These are phyloP conservation scores for Salinomyces thailandicus DNA, from an alignment of 2,329 filamentous ascomycete species.

Conservation along the genomic window DNA sequence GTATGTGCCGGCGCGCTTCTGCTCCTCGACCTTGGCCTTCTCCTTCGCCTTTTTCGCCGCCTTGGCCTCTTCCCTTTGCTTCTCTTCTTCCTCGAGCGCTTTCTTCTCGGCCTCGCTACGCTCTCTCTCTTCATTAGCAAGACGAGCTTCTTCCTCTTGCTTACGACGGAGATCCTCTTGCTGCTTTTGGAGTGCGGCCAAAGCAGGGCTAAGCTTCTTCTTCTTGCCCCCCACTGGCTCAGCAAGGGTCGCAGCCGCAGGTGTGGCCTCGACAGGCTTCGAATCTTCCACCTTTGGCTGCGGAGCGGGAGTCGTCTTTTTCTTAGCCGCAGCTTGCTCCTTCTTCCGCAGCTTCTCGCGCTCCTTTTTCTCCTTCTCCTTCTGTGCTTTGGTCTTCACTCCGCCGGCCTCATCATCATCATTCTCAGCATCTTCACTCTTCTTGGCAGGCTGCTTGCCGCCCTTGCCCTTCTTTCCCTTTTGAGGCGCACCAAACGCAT, in stretches of 20 bases:
- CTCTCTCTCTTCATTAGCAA: slow-evolving; percentile 53
- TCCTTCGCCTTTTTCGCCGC: slow-evolving; percentile 75
- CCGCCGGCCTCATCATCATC: slow-evolving; percentile 50
- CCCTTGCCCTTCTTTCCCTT: slow-evolving; percentile 58
- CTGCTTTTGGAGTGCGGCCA: slow-evolving; percentile 67
- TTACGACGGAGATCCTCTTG: slow-evolving; percentile 62
- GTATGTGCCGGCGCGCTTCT: slow-evolving; percentile 81
- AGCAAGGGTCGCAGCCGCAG: slow-evolving; percentile 37
- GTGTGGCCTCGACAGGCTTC: slow-evolving; percentile 39
- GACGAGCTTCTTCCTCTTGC: slow-evolving; percentile 53
- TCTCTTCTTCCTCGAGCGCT: slow-evolving; percentile 59
- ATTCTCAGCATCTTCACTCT: slow-evolving; percentile 42
- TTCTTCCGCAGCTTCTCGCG: slow-evolving; percentile 97
- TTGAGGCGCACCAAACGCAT: slow-evolving; percentile 68
- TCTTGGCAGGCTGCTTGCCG: slow-evolving; percentile 39
- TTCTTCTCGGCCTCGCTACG: slow-evolving; percentile 53
- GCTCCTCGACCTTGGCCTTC: slow-evolving; percentile 74
- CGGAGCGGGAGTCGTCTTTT: slow-evolving; percentile 50
- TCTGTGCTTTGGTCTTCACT: slow-evolving; percentile 93
- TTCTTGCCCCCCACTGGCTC: slow-evolving; percentile 54
- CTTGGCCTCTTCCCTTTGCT: slow-evolving; percentile 61
- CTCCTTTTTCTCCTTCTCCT: slow-evolving; percentile 97
- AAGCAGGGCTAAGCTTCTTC: slow-evolving; percentile 75
- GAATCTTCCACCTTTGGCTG: slow-evolving; percentile 19
- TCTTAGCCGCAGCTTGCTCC: slow-evolving; percentile 83